These are phyloP conservation scores for Abelmoschus esculentus DNA, from an alignment of 345 rosid genomes.

Conservation along the genomic window DNA sequence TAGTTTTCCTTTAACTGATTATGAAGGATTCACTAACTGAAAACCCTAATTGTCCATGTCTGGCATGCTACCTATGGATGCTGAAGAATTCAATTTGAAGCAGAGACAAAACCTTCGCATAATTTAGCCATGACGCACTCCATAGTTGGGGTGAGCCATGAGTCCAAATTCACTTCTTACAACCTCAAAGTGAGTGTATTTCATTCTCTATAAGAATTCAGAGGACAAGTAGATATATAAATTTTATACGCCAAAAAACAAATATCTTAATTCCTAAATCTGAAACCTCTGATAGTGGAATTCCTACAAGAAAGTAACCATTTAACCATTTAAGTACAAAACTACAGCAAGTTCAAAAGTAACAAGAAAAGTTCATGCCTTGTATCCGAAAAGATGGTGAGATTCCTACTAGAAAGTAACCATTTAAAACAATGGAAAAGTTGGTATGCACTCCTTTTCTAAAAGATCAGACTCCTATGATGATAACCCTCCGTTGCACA, in stretches of 20 bases:
- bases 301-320: too few species aligned
- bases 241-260: neutral
- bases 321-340: constrained; percentile 1
- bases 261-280: neutral
- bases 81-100: neutral
- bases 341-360: neutral
- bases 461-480: neutral
- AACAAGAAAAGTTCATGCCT: neutral
- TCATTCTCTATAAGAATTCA: neutral
- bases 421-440: neutral
- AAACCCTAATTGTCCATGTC: neutral
- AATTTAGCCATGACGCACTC: neutral
- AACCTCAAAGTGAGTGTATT: neutral
- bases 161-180: neutral
- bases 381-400: neutral
- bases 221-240: neutral
- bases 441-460: neutral
- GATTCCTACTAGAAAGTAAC: neutral
- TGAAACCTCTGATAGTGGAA: neutral
- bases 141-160: neutral
- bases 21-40: neutral
- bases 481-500: neutral
- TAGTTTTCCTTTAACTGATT: neutral
- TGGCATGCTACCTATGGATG: neutral
- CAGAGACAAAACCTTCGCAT: neutral